Evolutionary conservation across 768 basidiomycete genomes (phyloP), one percentile per base, ranked within the genome.

Genomic region (Hortiboletus campestris): DNA sequence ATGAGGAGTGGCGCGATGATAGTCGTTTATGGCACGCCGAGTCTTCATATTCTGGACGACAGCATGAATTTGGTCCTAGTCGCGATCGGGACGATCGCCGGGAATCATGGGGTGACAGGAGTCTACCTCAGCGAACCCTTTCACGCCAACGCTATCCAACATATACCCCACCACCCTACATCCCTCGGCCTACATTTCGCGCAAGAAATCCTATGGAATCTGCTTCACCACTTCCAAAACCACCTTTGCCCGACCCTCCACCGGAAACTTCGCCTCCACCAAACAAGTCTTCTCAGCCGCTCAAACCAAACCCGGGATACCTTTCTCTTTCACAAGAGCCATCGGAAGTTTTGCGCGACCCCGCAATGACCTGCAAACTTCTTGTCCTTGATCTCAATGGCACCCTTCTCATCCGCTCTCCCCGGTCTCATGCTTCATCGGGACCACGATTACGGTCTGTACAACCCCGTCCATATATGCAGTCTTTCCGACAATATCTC

Each of bases 351-450:
- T 52, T 75, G 34, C 28, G 57, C 1, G 62, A 72, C 6, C 71
- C 74, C 0, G 19, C 65, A 4, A 46, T 56, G 16, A 60, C 67
- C 6, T 78, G 85, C 22, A 91, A 91, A 63, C 78, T 92, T 1
- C 76, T 91, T 46, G 77, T 91, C 6, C 78, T 92, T 8, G 89
- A 92, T 47, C 68, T 63, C 54, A 65, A 91, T 59, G 89, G 89
- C 14, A 84, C 88, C 0, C 79, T 91, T 16, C 77, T 91, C 25
- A 75, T 82, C 31, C 85, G 89, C 31, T 77, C 83, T 6, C 31
- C 65, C 40, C 63, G 70, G 7, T 57, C 61, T 49, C 68, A 62
- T 36, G 2, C 44, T 59, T 25, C 62, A 49, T 52, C 44, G 0
- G 35, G 58, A 41, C 49, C 39, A 2, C 61, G 60, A 29, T 65